Conservation (phyloP, 2,329 filamentous ascomycete species). For the Aspergillus pseudoglaucus region DNA sequence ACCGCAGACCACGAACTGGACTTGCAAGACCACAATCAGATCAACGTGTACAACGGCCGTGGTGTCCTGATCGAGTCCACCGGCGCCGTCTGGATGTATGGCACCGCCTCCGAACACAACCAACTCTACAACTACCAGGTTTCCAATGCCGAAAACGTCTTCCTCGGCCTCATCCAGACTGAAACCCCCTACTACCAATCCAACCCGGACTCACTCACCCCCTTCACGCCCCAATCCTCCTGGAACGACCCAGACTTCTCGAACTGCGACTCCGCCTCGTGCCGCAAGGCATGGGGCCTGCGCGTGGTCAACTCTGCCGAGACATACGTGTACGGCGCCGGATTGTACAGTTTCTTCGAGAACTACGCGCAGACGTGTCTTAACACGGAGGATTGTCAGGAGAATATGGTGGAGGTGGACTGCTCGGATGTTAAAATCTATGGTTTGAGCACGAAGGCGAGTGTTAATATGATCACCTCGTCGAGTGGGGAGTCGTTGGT, state of each 20-base stretch:
- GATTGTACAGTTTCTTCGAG: constrained; percentile 77
- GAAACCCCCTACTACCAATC: constrained; percentile 83
- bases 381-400: constrained; percentile 62
- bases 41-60: constrained; percentile 77
- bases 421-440: constrained; percentile 58
- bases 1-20: constrained; percentile 87
- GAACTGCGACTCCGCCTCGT: constrained; percentile 50
- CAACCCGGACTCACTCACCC: constrained; percentile 64
- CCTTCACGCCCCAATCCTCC: constrained; percentile 27
- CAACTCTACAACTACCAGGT: constrained; percentile 76
- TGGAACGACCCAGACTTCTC: constrained; percentile 59
- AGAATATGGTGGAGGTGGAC: constrained; percentile 69
- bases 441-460: constrained; percentile 68
- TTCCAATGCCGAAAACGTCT: constrained; percentile 68
- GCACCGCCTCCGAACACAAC: constrained; percentile 58
- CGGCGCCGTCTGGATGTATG: constrained; percentile 77
- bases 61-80: constrained; percentile 74
- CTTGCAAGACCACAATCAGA: constrained; percentile 58
- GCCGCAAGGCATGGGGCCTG: constrained; percentile 71
- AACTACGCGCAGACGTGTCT: constrained; percentile 72
- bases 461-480: constrained; percentile 63
- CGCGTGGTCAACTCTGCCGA: constrained; percentile 62
- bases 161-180: constrained; percentile 76
- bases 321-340: constrained; percentile 64
- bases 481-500: constrained; percentile 29